phyloP scores from a whole-genome alignment of 768 basidiomycete species.

The Amanita muscaria region DNA sequence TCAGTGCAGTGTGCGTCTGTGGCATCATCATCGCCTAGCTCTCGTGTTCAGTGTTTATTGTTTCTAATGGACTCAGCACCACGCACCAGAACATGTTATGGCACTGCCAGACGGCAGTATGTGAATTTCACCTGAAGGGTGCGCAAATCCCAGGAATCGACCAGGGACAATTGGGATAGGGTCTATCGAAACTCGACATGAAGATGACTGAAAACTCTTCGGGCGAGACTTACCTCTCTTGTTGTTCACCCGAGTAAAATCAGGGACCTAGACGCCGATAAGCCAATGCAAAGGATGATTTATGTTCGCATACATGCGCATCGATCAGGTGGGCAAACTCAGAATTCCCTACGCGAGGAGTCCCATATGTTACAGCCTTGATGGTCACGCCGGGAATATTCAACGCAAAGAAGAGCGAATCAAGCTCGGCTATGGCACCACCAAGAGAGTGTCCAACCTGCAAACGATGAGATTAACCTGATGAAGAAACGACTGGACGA shows the following conservation, averaged over 20 bases:
- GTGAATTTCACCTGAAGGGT: slow-evolving; percentile 48
- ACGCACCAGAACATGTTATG: slow-evolving; percentile 29
- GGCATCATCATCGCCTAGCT: slow-evolving; percentile 44
- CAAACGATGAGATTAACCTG: not conserved
- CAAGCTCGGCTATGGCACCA: slow-evolving; percentile 43
- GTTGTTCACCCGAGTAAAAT: slow-evolving; percentile 34
- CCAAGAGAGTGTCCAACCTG: slow-evolving; percentile 45
- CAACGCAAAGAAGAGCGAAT: slow-evolving; percentile 38
- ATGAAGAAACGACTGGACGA: slow-evolving; percentile 3
- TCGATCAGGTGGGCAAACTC: slow-evolving; percentile 46
- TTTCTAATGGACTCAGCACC: not conserved
- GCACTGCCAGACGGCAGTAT: slow-evolving; percentile 32
- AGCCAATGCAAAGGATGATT: slow-evolving; percentile 38
- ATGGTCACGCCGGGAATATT: slow-evolving; percentile 36
- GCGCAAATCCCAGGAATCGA: slow-evolving; percentile 38
- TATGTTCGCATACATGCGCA: too few relatives aligned
- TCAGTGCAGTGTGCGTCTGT: slow-evolving; percentile 47
- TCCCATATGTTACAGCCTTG: slow-evolving; percentile 38
- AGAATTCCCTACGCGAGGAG: slow-evolving; percentile 43
- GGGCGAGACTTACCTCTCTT: slow-evolving; percentile 18
- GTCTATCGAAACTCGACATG: slow-evolving; percentile 20
- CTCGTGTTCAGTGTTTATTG: not conserved
- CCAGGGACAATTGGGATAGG: slow-evolving; percentile 51
- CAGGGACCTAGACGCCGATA: slow-evolving; percentile 26
- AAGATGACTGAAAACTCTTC: not conserved